phyloP scores from a whole-genome alignment of 2,329 filamentous ascomycete genomes.

The Bipolaris sorokiniana region DNA sequence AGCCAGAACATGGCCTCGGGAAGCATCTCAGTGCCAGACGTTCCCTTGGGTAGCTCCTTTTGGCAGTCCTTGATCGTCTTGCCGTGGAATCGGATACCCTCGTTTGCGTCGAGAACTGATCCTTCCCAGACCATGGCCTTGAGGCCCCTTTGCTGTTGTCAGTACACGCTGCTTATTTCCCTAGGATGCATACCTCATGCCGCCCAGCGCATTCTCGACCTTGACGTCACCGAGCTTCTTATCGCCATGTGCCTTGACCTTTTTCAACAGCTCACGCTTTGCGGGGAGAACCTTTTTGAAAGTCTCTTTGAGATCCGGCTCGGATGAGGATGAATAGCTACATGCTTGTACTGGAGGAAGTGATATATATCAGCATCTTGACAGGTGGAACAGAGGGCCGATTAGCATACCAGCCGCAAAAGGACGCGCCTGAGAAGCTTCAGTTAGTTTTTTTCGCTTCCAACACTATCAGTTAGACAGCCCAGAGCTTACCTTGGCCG shows the following conservation, averaged over 20 bases:
- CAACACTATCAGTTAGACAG: neutral
- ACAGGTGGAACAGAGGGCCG: conserved; percentile 6
- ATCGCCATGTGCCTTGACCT: conserved; percentile 83
- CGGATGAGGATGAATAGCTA: conserved; percentile 74
- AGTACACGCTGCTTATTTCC: conserved; percentile 3
- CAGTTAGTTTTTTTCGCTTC: conserved; percentile 19
- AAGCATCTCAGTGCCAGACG: conserved; percentile 91
- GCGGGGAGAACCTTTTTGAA: conserved; percentile 84
- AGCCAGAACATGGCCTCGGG: conserved; percentile 99
- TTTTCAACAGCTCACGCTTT: conserved; percentile 91
- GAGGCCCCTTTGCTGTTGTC: conserved; percentile 64
- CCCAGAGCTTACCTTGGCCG: conserved; percentile 63
- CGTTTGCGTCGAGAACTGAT: conserved; percentile 92
- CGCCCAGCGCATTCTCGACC: conserved; percentile 90
- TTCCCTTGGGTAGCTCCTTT: conserved; percentile 89
- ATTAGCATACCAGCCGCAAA: conserved; percentile 48
- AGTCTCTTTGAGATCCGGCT: conserved; percentile 88
- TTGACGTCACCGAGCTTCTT: conserved; percentile 91
- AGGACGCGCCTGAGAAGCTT: conserved; percentile 35
- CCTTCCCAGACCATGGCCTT: conserved; percentile 99
- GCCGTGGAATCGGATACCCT: conserved; percentile 98
- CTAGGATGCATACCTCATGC: conserved; percentile 71
- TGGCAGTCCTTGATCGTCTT: conserved; percentile 99
- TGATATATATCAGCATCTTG: conserved; percentile 23
- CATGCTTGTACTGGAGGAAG: conserved; percentile 52